Evolutionary conservation across 2,329 filamentous ascomycete species (phyloP).

Genomic region (Aureobasidium subglaciale): DNA sequence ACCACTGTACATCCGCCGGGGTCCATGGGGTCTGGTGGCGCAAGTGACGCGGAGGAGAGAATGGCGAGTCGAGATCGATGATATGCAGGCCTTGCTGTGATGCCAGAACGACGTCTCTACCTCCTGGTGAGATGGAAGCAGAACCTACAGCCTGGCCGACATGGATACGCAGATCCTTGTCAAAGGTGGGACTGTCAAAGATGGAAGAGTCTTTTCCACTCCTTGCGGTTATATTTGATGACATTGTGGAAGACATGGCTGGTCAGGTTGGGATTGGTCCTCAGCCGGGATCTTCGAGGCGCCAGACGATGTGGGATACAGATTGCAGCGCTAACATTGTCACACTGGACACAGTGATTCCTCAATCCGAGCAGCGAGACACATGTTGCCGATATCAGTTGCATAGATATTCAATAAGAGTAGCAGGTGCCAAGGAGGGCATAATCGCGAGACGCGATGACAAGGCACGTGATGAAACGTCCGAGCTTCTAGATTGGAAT

Average conservation of each 20-base stretch:
- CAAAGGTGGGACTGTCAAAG: conserved; percentile 82
- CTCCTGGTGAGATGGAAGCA: conserved; percentile 85
- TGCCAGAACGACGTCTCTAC: conserved; percentile 82
- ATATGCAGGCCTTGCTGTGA: conserved; percentile 86
- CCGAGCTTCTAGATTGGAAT: neutral
- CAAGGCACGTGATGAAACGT: neutral
- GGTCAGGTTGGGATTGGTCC: neutral
- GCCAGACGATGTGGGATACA: neutral
- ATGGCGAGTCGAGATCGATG: conserved; percentile 84
- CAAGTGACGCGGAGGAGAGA: conserved; percentile 76
- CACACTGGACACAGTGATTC: neutral
- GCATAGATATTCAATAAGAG: neutral
- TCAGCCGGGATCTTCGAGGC: conserved; percentile 2
- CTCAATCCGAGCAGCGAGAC: neutral
- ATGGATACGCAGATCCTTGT: conserved; percentile 74
- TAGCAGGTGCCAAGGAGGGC: neutral
- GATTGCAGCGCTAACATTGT: neutral
- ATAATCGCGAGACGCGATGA: neutral
- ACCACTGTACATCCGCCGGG: conserved; percentile 95
- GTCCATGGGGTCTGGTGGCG: conserved; percentile 88
- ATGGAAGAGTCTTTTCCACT: conserved; percentile 9
- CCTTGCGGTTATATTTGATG: conserved; percentile 1
- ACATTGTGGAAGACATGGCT: conserved; percentile 9
- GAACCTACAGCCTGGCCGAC: conserved; percentile 77
- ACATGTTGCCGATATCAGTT: neutral